Conservation (phyloP, 2,329 filamentous ascomycete genomes). For the Arthrobotrys megalospora region DNA sequence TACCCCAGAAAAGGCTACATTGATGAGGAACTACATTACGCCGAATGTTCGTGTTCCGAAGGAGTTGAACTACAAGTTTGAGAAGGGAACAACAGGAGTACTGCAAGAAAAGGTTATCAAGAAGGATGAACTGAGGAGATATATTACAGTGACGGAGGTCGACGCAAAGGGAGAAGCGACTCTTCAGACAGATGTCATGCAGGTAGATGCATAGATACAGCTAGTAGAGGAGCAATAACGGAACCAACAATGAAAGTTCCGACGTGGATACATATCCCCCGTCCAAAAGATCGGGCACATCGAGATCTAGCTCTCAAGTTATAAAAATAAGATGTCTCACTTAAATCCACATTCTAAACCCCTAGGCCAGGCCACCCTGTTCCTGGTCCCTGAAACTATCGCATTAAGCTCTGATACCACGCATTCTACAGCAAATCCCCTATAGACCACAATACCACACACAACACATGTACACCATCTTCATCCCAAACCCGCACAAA, state of each 20-base stretch:
- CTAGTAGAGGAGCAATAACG: not conserved
- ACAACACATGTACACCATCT: constrained; percentile 41
- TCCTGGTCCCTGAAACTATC: constrained; percentile 37
- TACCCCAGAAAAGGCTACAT: constrained; percentile 88
- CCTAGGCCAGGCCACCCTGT: not conserved
- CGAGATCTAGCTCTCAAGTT: constrained; percentile 10
- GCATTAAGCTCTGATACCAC: constrained; percentile 46
- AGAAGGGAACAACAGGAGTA: constrained; percentile 91
- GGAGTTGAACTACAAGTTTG: constrained; percentile 92
- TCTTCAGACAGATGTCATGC: constrained; percentile 70
- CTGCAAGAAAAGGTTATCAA: constrained; percentile 96
- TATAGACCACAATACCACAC: constrained; percentile 38
- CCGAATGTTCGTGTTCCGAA: constrained; percentile 93
- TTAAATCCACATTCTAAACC: not conserved
- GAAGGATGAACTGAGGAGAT: constrained; percentile 93
- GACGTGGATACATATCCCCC: constrained; percentile 3
- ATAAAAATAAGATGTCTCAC: constrained; percentile 13
- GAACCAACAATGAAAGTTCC: constrained; percentile 3
- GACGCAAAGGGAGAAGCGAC: constrained; percentile 76
- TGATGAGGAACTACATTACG: constrained; percentile 92
- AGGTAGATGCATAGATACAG: constrained; percentile 73
- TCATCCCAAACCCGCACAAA: constrained; percentile 28
- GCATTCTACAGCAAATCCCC: constrained; percentile 53
- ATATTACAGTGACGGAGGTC: constrained; percentile 90
- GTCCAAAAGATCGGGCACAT: not conserved